These are phyloP conservation scores for Truncatella angustata DNA, from an alignment of 2,329 filamentous ascomycete species.

Conservation along the genomic window DNA sequence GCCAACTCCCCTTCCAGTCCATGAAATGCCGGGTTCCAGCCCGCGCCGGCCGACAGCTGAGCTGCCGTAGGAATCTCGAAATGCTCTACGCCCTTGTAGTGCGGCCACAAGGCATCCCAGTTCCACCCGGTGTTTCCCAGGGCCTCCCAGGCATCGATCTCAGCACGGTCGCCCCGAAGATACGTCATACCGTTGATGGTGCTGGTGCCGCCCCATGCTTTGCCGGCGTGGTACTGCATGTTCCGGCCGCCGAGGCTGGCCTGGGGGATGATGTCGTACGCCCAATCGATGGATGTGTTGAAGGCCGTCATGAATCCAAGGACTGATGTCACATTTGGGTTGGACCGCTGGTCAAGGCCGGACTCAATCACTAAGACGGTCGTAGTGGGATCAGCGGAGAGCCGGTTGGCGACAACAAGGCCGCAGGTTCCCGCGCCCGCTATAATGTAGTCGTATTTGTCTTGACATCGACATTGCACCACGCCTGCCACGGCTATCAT, in stretches of 20 bases:
- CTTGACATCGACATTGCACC: constrained; percentile 3
- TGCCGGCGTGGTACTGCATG: constrained; percentile 32
- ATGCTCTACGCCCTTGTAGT: constrained; percentile 42
- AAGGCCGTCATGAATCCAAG: constrained; percentile 23
- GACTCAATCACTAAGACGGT: constrained; percentile 36
- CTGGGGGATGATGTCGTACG: constrained; percentile 26
- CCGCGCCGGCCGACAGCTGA: constrained; percentile 33
- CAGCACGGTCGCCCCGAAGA: constrained; percentile 38
- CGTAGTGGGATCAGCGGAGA: constrained; percentile 30
- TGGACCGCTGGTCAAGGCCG: constrained; percentile 32
- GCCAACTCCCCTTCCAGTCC: constrained; percentile 33
- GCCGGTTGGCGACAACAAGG: constrained; percentile 34
- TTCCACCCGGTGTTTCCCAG: constrained; percentile 44
- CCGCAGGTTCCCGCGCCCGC: constrained; percentile 37
- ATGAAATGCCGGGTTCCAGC: constrained; percentile 32
- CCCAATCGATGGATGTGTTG: constrained; percentile 32
- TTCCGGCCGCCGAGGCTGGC: constrained; percentile 26
- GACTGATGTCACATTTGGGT: constrained; percentile 30
- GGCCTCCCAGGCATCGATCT: constrained; percentile 42
- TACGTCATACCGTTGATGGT: constrained; percentile 45
- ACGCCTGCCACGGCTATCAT: no score
- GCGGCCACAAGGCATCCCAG: constrained; percentile 42
- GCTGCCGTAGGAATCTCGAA: constrained; percentile 31
- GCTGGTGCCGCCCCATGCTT: constrained; percentile 38
- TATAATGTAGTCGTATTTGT: constrained; percentile 35